Percentiles rank a stretch among this genome's conserved stretches.
Evolutionary conservation across 2,329 filamentous ascomycete species (phyloP).

Genomic region (Fusarium guadeloupense): DNA sequence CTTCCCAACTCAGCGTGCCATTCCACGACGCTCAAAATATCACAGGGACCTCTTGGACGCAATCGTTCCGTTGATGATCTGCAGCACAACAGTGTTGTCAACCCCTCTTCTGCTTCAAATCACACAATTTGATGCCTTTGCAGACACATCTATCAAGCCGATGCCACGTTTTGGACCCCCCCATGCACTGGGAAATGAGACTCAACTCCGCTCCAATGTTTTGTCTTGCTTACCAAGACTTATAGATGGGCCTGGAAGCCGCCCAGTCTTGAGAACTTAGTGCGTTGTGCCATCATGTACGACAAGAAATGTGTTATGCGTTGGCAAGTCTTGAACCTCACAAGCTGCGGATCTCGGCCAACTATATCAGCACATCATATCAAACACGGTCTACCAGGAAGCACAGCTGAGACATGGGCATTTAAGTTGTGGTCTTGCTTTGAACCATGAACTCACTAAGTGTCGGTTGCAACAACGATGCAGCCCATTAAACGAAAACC

Average conservation of each 20-base stretch:
- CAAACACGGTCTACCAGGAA: background rate
- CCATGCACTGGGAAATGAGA: conserved; percentile 32
- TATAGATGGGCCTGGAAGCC: conserved; percentile 17
- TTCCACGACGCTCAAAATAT: conserved; percentile 15
- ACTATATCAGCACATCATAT: background rate
- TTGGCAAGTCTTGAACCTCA: conserved; percentile 3
- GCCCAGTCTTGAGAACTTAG: conserved; percentile 4
- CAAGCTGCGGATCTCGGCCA: background rate
- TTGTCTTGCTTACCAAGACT: conserved; percentile 30
- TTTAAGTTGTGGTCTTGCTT: background rate
- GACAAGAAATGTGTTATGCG: conserved; percentile 13
- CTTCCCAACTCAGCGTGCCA: conserved; percentile 20
- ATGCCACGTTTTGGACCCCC: conserved; percentile 18
- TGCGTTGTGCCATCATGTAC: conserved; percentile 9
- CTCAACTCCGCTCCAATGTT: conserved; percentile 24
- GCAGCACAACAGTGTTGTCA: conserved; percentile 19
- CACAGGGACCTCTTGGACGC: too few species aligned
- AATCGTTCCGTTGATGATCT: conserved; percentile 26
- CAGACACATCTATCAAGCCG: conserved; percentile 9
- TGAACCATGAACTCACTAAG: background rate
- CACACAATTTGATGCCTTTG: conserved; percentile 30
- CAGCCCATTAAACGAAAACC: conserved; percentile 6
- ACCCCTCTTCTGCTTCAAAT: conserved; percentile 17
- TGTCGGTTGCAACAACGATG: background rate
- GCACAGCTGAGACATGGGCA: background rate